phyloP scores from a whole-genome alignment of 2,329 filamentous ascomycete genomes.

The Colletotrichum orbiculare region DNA sequence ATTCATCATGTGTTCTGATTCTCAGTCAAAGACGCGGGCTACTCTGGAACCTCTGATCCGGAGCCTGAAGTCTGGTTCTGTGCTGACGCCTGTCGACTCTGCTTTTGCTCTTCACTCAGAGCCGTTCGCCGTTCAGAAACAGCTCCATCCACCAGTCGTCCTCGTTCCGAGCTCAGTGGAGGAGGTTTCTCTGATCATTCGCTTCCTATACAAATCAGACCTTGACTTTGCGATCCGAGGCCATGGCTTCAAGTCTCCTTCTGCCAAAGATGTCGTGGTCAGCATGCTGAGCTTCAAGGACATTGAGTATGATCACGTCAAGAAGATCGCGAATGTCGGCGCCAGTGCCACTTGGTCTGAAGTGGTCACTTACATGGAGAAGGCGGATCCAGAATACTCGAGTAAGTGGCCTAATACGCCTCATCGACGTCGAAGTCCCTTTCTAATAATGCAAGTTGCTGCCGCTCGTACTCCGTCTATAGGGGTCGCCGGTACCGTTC shows the following conservation, averaged over 20 bases:
- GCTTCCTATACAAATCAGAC: conserved; percentile 9
- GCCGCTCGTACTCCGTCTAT: conserved; percentile 20
- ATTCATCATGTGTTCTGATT: not conserved
- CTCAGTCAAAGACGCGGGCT: not conserved
- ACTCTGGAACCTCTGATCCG: not conserved
- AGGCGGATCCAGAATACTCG: conserved; percentile 17
- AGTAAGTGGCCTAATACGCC: not conserved
- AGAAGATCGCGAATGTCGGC: conserved; percentile 23
- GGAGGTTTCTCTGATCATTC: not conserved
- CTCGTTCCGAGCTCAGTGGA: conserved; percentile 9
- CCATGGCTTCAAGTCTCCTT: conserved; percentile 29
- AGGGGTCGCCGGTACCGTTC: conserved; percentile 15
- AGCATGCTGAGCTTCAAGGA: conserved; percentile 26
- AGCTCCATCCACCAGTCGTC: conserved; percentile 7
- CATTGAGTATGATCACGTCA: conserved; percentile 15
- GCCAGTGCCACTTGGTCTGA: conserved; percentile 25
- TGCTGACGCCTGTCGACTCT: conserved; percentile 1
- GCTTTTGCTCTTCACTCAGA: conserved; percentile 16
- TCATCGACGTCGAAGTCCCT: too few relatives aligned
- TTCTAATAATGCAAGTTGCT: not conserved
- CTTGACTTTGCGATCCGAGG: conserved; percentile 22
- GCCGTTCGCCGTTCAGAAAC: conserved; percentile 23
- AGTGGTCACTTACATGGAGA: conserved; percentile 19
- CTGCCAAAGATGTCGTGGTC: conserved; percentile 10
- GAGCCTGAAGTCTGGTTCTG: not conserved